These are phyloP conservation scores for Streptanthus diversifolius DNA, from an alignment of 345 rosid species.

Conservation along the genomic window DNA sequence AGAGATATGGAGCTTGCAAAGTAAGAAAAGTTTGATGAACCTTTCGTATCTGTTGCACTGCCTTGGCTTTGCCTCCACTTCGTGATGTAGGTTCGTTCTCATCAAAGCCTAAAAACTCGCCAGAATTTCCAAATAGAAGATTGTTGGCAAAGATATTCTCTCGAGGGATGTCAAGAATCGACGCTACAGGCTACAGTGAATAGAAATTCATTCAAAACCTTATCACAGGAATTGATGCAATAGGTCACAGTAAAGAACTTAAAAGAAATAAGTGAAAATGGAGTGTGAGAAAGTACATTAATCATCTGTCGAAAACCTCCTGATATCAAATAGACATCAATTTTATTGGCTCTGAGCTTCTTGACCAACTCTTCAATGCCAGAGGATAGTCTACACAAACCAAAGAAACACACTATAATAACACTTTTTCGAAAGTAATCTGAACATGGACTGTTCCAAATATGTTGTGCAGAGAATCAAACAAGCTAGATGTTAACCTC, in stretches of 20 bases:
- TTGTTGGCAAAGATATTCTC: conserved; percentile 88
- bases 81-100: conserved; percentile 86
- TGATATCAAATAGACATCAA: conserved; percentile 70
- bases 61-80: conserved; percentile 94
- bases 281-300: conserved; percentile 51
- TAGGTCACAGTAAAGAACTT: background rate
- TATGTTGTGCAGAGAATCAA: conserved; percentile 9
- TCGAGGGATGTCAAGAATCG: conserved; percentile 73
- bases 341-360: conserved; percentile 66
- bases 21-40: conserved; percentile 32
- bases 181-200: conserved; percentile 70
- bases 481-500: conserved; percentile 12
- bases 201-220: background rate
- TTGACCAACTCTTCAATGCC: conserved; percentile 74
- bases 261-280: background rate
- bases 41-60: conserved; percentile 82
- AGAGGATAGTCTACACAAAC: conserved; percentile 62
- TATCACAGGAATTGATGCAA: conserved; percentile 18
- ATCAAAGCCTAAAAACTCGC: conserved; percentile 80
- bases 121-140: conserved; percentile 62
- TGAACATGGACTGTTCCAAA: background rate
- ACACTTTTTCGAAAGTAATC: background rate
- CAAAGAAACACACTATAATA: background rate
- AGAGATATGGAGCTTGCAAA: conserved; percentile 1
- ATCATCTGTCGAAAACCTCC: conserved; percentile 99